phyloP scores from a whole-genome alignment of 73 alveolate genomes.

The Paramecium bursaria region DNA sequence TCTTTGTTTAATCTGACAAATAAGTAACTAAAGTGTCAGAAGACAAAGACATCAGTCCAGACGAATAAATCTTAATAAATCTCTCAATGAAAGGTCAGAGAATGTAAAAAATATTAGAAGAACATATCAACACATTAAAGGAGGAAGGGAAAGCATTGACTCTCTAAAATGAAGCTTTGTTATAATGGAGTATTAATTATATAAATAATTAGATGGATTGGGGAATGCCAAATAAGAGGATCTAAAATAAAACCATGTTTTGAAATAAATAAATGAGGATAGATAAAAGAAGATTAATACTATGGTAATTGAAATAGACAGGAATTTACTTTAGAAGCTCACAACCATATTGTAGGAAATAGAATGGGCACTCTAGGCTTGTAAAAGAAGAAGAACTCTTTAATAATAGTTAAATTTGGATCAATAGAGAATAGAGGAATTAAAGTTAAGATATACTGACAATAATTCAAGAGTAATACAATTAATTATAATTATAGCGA shows the following conservation, averaged over 20 bases:
- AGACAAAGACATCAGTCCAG: neutral
- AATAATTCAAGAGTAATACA: conserved; percentile 45
- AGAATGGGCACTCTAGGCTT: conserved; percentile 60
- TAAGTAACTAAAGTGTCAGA: conserved; percentile 13
- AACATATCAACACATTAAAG: conserved; percentile 44
- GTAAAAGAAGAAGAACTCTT: conserved; percentile 61
- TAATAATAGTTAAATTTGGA: conserved; percentile 16
- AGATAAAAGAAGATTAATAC: conserved; percentile 33
- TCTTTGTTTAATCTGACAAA: conserved; percentile 9
- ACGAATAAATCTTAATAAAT: conserved; percentile 27
- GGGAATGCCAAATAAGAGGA: conserved; percentile 50
- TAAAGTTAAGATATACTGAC: conserved; percentile 57
- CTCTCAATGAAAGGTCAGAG: conserved; percentile 49
- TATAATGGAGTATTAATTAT: conserved; percentile 20
- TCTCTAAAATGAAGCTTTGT: conserved; percentile 43
- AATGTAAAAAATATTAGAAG: conserved; percentile 55
- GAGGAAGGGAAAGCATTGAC: conserved; percentile 49
- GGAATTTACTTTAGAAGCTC: conserved; percentile 6
- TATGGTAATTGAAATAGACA: conserved; percentile 13
- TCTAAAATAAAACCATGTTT: neutral
- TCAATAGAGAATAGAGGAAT: conserved; percentile 53
- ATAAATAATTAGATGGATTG: conserved; percentile 17
- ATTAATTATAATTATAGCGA: conserved; percentile 39
- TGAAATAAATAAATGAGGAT: conserved; percentile 17
- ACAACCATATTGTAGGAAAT: neutral